Evolutionary conservation across 1,139 yeast genomes (phyloP).

Genomic region (Keqinozyma sinolaborantium): DNA sequence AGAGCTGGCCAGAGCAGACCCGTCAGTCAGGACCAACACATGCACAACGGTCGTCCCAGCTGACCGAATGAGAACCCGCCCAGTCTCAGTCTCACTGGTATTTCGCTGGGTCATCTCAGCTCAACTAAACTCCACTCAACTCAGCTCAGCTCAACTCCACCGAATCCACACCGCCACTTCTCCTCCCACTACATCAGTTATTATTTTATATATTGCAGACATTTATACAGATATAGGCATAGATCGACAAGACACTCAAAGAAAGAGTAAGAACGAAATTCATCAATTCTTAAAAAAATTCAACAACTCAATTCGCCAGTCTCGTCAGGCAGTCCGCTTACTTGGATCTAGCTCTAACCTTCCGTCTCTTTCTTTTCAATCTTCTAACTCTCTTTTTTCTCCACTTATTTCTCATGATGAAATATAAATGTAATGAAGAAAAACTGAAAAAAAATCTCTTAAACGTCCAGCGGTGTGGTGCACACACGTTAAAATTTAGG

Average conservation of each 20-base stretch:
- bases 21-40: no score
- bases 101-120: no score
- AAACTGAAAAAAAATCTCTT: slow-evolving; percentile 2
- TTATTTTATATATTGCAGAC: slow-evolving; percentile 1
- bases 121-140: no score
- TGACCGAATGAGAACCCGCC: no score
- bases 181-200: no score
- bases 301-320: slow-evolving; percentile 3
- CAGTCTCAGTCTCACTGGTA: no score
- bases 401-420: slow-evolving; percentile 88
- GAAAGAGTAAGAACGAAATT: neutral
- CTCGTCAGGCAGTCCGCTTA: slow-evolving; percentile 61
- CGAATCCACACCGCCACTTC: no score
- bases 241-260: slow-evolving; percentile 2
- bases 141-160: no score
- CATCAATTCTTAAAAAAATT: neutral
- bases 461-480: slow-evolving; percentile 1
- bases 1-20: no score
- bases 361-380: slow-evolving; percentile 99
- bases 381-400: slow-evolving; percentile 99
- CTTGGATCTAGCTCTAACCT: slow-evolving; percentile 99
- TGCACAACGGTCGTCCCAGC: no score
- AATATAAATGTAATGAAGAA: slow-evolving; percentile 6
- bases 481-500: slow-evolving; percentile 1
- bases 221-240: slow-evolving; percentile 4